These are phyloP conservation scores for Pseudozyma flocculosa DNA, from an alignment of 1,284 basidiomycete species.

Conservation along the genomic window DNA sequence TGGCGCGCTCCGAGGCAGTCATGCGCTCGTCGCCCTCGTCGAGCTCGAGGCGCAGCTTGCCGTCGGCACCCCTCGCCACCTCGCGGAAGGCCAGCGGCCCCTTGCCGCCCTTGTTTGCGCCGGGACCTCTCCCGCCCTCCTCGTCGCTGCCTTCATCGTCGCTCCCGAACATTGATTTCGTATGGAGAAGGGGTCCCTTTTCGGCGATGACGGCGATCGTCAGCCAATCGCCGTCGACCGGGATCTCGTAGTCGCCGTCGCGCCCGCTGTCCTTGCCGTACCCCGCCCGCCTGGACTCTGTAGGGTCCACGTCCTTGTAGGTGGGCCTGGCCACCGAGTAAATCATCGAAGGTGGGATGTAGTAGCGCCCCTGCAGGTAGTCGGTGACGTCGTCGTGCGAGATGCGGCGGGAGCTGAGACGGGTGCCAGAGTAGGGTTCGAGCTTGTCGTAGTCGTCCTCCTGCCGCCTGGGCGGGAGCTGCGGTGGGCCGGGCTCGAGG, in stretches of 20 bases:
- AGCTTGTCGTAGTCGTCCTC: slow-evolving; percentile 29
- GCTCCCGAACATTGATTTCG: slow-evolving; percentile 63
- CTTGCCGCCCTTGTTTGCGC: slow-evolving; percentile 3
- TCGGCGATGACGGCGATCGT: slow-evolving; percentile 86
- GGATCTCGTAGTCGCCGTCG: slow-evolving; percentile 74
- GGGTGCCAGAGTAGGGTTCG: slow-evolving; percentile 47
- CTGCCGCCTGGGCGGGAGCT: neutral
- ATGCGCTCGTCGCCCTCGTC: slow-evolving; percentile 3
- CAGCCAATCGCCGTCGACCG: slow-evolving; percentile 86
- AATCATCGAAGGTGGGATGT: slow-evolving; percentile 78
- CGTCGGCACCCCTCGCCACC: slow-evolving; percentile 4
- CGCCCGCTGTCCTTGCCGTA: neutral
- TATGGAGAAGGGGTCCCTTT: slow-evolving; percentile 64
- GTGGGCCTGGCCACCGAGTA: slow-evolving; percentile 66
- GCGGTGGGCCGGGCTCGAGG: slow-evolving; percentile 7
- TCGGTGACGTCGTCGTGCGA: slow-evolving; percentile 76
- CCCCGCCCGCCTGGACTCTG: too few species aligned
- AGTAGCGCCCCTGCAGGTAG: slow-evolving; percentile 80
- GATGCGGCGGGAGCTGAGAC: slow-evolving; percentile 74
- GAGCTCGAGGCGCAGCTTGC: slow-evolving; percentile 16
- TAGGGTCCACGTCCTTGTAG: neutral
- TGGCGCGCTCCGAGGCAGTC: neutral
- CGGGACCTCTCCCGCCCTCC: neutral
- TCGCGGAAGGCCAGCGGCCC: slow-evolving; percentile 20
- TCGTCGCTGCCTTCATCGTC: slow-evolving; percentile 16